Evolutionary conservation across 225 moss, liverwort and hornwort species (phyloP).

Genomic region (Pleurozium schreberi): DNA sequence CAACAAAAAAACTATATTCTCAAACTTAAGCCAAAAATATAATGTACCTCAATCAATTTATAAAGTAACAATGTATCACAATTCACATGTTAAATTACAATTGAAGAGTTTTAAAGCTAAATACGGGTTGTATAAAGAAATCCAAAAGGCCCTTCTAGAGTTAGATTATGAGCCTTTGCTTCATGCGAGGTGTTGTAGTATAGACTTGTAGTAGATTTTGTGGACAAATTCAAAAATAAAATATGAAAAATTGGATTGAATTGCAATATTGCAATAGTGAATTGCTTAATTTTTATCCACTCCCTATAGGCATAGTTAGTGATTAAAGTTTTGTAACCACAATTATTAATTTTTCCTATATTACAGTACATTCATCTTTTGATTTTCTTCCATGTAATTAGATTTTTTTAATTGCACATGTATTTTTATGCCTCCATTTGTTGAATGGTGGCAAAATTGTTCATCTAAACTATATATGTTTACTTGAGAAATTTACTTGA

Average conservation of each 20-base stretch:
- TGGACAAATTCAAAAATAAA: background rate
- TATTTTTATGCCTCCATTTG: background rate
- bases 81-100: too few species aligned
- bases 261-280: background rate
- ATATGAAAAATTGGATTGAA: background rate
- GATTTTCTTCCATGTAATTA: background rate
- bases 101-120: too few species aligned
- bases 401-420: background rate
- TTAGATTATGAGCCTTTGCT: background rate
- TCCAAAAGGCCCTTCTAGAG: too few species aligned
- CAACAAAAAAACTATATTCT: background rate
- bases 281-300: background rate
- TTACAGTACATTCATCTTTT: background rate
- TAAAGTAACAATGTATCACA: too few species aligned
- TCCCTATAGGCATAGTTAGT: too few species aligned
- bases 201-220: background rate
- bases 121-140: too few species aligned
- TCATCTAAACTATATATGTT: background rate
- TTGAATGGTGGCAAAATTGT: background rate
- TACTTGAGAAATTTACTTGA: background rate
- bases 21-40: background rate
- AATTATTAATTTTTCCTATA: background rate
- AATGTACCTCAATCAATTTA: too few species aligned
- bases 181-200: background rate
- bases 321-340: accelerated